Evolutionary conservation across 192 early-diverging fungal species (phyloP), one percentile per base, ranked within the genome.

Genomic region (Nowakowskiella sp.): DNA sequence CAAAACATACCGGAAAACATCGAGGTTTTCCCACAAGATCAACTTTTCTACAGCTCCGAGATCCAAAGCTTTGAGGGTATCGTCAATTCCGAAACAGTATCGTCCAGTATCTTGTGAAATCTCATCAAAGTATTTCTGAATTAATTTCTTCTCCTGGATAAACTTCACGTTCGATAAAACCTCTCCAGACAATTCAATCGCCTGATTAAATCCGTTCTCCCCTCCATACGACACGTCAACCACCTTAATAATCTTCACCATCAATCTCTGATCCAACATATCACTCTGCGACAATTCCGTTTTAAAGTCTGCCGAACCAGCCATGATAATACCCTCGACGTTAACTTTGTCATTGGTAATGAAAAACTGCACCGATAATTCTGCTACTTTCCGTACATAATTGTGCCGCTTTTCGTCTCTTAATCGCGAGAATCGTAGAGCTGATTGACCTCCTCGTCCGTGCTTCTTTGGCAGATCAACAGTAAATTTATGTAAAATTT

Each of bases 401-500:
- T 99, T 90, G 81, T 97, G 96, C 44, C 96, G 89, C 74, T 92
- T 93, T 71, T 99, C 96, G 55, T 92, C 89, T 66, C 96, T 89
- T 55, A 99, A 82, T 85, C 96, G 96, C 3, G 92, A 87, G 66
- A 99, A 99, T 88, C 96, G 92, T 67, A 96, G 82, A 21, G 96
- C 96, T 7, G 96, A 99, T 73, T 99, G 96, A 85, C 96, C 96
- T 80, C 96, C 96, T 78, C 96, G 89, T 47, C 96, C 96, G 84
- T 99, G 96, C 88, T 99, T 99, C 81, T 99, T 99, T 64, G 96
- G 96, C 67, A 99, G 64, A 64, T 99, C 96, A 42, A 99, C 96
- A 16, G 83, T 72, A 50, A 99, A 80, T 68, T 92, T 90, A 77
- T 92, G 90, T 50, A 97, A 67, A 29, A 99, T 79, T 53, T 95